Evolutionary conservation across 176 grass and related monocot genomes (phyloP).

Genomic region (Eleusine indica): DNA sequence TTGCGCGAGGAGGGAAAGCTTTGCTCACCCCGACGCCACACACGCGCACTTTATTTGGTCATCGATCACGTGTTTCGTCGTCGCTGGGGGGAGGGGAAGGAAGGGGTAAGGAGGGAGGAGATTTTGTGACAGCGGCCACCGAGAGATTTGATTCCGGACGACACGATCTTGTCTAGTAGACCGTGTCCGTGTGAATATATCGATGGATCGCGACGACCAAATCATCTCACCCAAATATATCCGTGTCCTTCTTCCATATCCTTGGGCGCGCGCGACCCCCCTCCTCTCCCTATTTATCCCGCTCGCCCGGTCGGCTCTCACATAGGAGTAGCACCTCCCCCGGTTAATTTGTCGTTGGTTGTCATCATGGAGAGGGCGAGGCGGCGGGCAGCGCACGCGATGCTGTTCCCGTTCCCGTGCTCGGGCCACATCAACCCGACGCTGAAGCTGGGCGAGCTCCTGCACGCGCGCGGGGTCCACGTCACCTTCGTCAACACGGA

Average conservation of each 20-base stretch:
- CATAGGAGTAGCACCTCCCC: too few relatives aligned
- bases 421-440: constrained; percentile 73
- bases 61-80: constrained; percentile 29
- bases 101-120: neutral
- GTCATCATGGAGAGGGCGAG: neutral
- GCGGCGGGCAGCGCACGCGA: constrained; percentile 44
- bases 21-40: neutral
- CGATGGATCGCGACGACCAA: constrained; percentile 31
- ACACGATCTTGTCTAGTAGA: constrained; percentile 44
- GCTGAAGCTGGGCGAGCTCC: constrained; percentile 57
- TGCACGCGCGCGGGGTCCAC: constrained; percentile 53
- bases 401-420: constrained; percentile 73
- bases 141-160: constrained; percentile 41
- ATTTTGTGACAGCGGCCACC: constrained; percentile 27
- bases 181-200: constrained; percentile 55
- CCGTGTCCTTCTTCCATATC: constrained; percentile 32
- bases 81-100: neutral
- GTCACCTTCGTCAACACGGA: constrained; percentile 69
- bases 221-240: constrained; percentile 32
- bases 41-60: neutral
- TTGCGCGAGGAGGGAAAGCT: neutral
- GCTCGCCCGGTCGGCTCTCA: neutral
- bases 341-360: neutral
- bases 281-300: neutral
- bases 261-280: neutral